Conservation (phyloP, 371 early-diverging fungal species). For the Mortierella sp. region DNA sequence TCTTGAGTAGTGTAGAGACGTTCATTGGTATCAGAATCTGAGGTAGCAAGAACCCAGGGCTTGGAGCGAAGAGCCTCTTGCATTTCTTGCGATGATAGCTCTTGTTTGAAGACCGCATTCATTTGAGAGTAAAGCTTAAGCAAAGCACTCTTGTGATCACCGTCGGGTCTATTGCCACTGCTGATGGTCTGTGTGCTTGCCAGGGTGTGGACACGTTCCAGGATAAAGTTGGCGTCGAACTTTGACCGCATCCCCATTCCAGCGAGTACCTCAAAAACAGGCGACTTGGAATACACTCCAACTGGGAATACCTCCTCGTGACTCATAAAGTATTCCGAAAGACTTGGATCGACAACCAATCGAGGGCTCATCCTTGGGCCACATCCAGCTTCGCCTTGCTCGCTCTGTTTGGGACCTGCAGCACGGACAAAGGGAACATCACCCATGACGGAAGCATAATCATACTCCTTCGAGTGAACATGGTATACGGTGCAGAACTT, state of each 20-base stretch:
- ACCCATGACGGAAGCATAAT: background rate
- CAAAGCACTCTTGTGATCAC: background rate
- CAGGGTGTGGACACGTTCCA: conserved; percentile 7
- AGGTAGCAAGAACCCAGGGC: conserved; percentile 20
- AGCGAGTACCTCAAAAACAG: conserved; percentile 4
- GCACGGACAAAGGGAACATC: conserved; percentile 15
- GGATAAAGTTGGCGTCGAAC: conserved; percentile 10
- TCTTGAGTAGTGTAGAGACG: conserved; percentile 11
- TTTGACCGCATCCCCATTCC: conserved; percentile 21
- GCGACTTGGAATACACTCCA: conserved; percentile 12
- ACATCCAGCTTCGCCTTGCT: background rate
- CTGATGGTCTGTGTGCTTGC: background rate
- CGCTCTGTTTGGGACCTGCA: background rate
- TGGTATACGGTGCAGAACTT: conserved; percentile 10
- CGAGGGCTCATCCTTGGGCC: conserved; percentile 3
- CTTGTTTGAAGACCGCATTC: conserved; percentile 1
- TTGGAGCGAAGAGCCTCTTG: background rate
- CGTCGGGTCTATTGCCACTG: too few relatives aligned
- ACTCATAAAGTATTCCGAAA: conserved; percentile 7
- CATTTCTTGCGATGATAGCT: background rate
- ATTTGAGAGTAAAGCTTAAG: conserved; percentile 7
- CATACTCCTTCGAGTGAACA: conserved; percentile 1
- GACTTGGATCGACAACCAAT: conserved; percentile 5
- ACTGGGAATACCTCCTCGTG: conserved; percentile 20
- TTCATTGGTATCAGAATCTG: background rate